These are phyloP conservation scores for Chrysopogon serrulatus DNA, from an alignment of 176 grass and related monocot genomes.

Conservation along the genomic window DNA sequence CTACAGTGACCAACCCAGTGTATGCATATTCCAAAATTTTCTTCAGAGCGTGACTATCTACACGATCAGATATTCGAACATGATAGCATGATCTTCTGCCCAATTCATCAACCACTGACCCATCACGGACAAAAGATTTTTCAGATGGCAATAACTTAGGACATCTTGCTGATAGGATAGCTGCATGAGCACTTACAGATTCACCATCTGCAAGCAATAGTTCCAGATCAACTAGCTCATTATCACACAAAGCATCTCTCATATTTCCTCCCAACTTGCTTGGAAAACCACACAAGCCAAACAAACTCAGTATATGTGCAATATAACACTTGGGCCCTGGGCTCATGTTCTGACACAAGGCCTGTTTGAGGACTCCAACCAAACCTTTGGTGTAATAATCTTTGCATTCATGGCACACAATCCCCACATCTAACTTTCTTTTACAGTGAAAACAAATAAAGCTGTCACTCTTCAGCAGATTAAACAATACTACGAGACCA, in stretches of 20 bases:
- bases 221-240: constrained; percentile 58
- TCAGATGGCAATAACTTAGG: constrained; percentile 62
- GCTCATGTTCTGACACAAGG: constrained; percentile 42
- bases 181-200: constrained; percentile 52
- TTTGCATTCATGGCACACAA: constrained; percentile 44
- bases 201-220: constrained; percentile 50
- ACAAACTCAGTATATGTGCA: constrained; percentile 75
- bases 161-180: constrained; percentile 67
- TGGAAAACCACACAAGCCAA: constrained; percentile 63
- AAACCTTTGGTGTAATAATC: constrained; percentile 35
- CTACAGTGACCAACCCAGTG: constrained; percentile 43
- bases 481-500: constrained; percentile 54
- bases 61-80: constrained; percentile 70
- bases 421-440: constrained; percentile 21
- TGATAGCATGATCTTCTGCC: constrained; percentile 20
- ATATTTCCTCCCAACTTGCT: constrained; percentile 68
- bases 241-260: constrained; percentile 39
- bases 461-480: constrained; percentile 47
- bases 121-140: constrained; percentile 30
- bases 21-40: constrained; percentile 84
- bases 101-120: constrained; percentile 10
- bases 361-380: constrained; percentile 46
- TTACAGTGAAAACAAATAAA: constrained; percentile 41
- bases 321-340: constrained; percentile 57
- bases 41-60: constrained; percentile 55